Percentiles rank a stretch among this genome's conserved stretches.
Evolutionary conservation across 345 rosid species (phyloP).

Genomic region (Salix purpurea): DNA sequence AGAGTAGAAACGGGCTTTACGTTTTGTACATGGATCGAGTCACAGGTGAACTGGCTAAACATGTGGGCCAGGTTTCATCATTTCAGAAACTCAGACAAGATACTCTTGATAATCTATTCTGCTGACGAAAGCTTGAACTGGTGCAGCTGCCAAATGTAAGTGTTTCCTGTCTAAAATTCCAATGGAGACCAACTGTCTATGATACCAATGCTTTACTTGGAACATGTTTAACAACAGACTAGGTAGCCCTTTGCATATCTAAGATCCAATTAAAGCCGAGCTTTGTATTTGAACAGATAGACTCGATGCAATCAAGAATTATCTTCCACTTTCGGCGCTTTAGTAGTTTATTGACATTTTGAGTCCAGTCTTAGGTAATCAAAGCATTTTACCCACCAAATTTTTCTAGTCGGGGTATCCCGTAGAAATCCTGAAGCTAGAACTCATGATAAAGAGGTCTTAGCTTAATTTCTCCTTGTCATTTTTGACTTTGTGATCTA

Average conservation of each 20-base stretch:
- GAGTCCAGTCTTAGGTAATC: neutral
- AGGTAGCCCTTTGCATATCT: neutral
- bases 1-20: constrained; percentile 71
- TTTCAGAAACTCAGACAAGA: constrained; percentile 49
- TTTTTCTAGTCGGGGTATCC: neutral
- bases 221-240: neutral
- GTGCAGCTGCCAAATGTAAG: neutral
- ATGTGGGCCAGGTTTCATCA: constrained; percentile 43
- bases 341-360: neutral
- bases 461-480: neutral
- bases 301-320: neutral
- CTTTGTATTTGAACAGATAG: neutral
- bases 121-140: constrained; percentile 6
- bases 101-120: constrained; percentile 43
- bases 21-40: constrained; percentile 77
- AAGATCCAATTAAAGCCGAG: neutral
- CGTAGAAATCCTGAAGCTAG: neutral
- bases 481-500: neutral
- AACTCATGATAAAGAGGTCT: neutral
- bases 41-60: constrained; percentile 56
- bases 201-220: neutral
- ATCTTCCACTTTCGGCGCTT: neutral
- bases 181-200: neutral
- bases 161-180: neutral
- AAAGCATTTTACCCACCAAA: neutral